Conservation (phyloP, 495 filamentous ascomycete genomes). For the Penicillium angulare region DNA sequence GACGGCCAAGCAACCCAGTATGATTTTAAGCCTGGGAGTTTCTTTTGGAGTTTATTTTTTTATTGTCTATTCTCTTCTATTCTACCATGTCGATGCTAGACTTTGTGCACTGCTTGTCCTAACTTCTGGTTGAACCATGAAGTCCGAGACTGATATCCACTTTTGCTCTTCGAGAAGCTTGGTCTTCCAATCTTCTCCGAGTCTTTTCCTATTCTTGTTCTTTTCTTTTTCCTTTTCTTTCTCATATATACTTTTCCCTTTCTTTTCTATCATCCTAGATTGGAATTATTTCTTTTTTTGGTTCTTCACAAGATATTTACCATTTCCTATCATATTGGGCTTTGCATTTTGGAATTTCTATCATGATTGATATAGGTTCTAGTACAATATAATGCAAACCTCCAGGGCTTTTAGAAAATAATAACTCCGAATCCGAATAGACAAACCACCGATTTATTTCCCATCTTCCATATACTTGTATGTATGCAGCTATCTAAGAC, state of each 20-base stretch:
- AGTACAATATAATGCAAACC: no score
- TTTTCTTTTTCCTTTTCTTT: not conserved
- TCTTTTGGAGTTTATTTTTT: not conserved
- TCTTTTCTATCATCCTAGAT: not conserved
- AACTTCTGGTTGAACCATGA: not conserved
- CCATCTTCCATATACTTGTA: no score
- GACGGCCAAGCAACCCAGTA: not conserved
- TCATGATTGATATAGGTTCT: no score
- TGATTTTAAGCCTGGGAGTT: not conserved
- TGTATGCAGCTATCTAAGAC: no score
- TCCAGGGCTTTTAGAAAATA: no score
- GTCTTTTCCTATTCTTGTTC: not conserved
- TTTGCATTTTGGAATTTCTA: no score
- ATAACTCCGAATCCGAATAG: no score
- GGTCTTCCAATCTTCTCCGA: no score
- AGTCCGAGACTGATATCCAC: not conserved
- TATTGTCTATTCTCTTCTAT: conserved; percentile 9
- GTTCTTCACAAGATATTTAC: no score
- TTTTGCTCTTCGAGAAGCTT: not conserved
- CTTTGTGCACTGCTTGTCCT: not conserved
- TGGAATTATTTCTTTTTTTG: not conserved
- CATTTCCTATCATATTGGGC: no score
- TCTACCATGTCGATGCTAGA: conserved; percentile 16
- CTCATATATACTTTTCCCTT: not conserved
- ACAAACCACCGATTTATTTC: no score